These are phyloP conservation scores for Helicocarpus griseus DNA, from an alignment of 2,329 filamentous ascomycete species.

Conservation along the genomic window DNA sequence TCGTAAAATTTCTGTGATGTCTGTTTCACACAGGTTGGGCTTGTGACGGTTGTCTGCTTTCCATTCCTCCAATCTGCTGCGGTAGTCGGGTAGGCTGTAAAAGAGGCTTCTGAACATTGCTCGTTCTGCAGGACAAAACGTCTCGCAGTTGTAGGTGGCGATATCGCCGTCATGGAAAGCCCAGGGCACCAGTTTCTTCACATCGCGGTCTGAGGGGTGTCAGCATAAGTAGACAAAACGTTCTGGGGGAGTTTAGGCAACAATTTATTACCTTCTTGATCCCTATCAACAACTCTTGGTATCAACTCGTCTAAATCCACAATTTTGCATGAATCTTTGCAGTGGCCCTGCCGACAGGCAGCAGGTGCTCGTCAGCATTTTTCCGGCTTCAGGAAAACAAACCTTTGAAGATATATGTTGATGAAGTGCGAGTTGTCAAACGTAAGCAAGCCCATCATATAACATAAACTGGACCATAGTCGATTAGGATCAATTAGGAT, in stretches of 20 bases:
- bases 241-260: not conserved
- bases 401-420: no score
- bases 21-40: not conserved
- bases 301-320: slow-evolving; percentile 4
- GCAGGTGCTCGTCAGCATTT: no score
- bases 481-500: no score
- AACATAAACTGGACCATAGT: no score
- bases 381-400: no score
- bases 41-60: not conserved
- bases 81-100: not conserved
- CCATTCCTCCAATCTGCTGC: not conserved
- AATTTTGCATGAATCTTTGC: slow-evolving; percentile 6
- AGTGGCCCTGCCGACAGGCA: not conserved
- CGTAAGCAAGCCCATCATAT: no score
- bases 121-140: not conserved
- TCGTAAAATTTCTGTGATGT: not conserved
- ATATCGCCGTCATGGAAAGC: not conserved
- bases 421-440: no score
- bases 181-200: not conserved
- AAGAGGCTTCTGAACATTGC: not conserved
- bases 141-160: not conserved
- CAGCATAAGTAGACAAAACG: not conserved
- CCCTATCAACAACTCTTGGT: not conserved
- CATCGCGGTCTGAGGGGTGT: not conserved
- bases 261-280: slow-evolving; percentile 1